Evolutionary conservation across 306 rosid species (phyloP).

Genomic region (Adenanthera pavonina): DNA sequence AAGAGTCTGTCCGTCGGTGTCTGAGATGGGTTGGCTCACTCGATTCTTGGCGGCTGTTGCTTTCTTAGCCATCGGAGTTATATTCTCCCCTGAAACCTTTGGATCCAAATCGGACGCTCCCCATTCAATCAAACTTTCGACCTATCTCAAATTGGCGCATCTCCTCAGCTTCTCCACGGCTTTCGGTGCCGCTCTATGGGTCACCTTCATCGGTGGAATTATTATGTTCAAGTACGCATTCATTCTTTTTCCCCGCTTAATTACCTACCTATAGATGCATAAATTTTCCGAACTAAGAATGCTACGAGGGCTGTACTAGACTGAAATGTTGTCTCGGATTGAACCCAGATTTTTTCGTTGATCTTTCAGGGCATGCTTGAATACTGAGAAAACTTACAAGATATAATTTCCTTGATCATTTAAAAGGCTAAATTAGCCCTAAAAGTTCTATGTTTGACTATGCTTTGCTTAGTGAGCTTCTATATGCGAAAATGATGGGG

Average conservation of each 20-base stretch:
- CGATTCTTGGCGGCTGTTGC: slow-evolving; percentile 76
- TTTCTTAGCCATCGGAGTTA: slow-evolving; percentile 86
- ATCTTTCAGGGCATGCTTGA: background rate
- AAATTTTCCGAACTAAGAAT: background rate
- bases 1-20: background rate
- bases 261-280: background rate
- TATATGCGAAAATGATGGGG: background rate
- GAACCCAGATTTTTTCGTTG: background rate
- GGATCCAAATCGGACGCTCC: slow-evolving; percentile 69
- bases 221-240: slow-evolving; percentile 86
- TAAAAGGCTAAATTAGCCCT: background rate
- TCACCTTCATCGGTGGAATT: slow-evolving; percentile 97
- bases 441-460: background rate
- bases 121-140: slow-evolving; percentile 52
- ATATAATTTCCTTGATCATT: background rate
- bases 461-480: background rate
- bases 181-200: slow-evolving; percentile 94
- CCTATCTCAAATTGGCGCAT: slow-evolving; percentile 86
- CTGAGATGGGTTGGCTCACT: slow-evolving; percentile 78
- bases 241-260: background rate
- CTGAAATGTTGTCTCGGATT: background rate
- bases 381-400: background rate
- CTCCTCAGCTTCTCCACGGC: slow-evolving; percentile 90
- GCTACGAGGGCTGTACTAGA: background rate
- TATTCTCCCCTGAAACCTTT: slow-evolving; percentile 87